Base-by-base conservation (phyloP, 345 rosid species). In the Mercurialis annua region DNA sequence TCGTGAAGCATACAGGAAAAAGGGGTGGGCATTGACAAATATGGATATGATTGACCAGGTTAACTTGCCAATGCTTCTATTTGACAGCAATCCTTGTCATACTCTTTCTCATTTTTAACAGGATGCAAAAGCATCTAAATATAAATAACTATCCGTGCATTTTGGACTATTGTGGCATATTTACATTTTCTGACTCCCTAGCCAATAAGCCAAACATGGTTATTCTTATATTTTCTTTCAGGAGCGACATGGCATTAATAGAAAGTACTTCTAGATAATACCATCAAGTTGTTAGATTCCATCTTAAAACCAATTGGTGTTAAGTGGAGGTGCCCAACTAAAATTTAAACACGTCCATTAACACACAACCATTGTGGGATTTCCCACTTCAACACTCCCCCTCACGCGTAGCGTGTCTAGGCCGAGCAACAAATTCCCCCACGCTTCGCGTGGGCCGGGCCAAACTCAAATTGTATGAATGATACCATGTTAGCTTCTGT, bases 11-110 rank as follows among this genome's bases (percentile, higher is more conserved):
- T 75, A 75, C 58, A 43, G 71, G 52, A 65, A 36, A 54, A 75
- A 38, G n/a, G 79, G 79, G 29, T 75, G 79, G 79, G 75, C 75
- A 14, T 10, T 75, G 55, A 65, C 71, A 66, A 44, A 48, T 29
- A 14, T 56, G 29, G 79, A 75, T 47, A 27, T 70, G 71, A 65
- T 75, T 59, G 79, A 75, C 43, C 79, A 75, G 68, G 79, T 75
- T 14, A 54, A 71, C 30, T 62, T 50, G 18, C 16, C 2, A 5
- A 7, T 20, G 20, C 9, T 47, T 24, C 14, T 23, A 33, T 14
- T 48, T 31, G 0, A 23, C 20, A n/a, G 36, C 24, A 44, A 42
- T 43, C 29, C 24, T 34, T 15, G 6, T 14, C 29, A 26, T 23
- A 36, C 4, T 67, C 7, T 24, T 50, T 46, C 56, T 49, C 34